These are phyloP conservation scores for Paraphaeosphaeria minitans DNA, from an alignment of 2,329 filamentous ascomycete species.

Conservation along the genomic window DNA sequence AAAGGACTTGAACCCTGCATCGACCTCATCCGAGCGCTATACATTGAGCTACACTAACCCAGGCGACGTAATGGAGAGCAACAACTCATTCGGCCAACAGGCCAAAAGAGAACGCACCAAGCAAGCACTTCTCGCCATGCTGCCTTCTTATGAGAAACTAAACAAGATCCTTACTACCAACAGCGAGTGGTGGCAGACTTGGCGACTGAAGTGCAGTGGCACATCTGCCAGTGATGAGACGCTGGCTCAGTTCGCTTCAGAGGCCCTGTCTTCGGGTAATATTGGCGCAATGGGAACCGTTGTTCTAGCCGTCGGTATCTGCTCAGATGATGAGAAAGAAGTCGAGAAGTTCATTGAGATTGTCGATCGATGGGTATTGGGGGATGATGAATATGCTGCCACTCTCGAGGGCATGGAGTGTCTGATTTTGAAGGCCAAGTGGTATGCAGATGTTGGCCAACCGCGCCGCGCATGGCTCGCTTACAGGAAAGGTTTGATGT, in stretches of 20 bases:
- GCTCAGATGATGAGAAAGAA: conserved; percentile 48
- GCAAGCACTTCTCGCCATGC: conserved; percentile 39
- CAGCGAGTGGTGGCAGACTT: conserved; percentile 51
- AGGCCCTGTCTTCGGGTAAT: conserved; percentile 51
- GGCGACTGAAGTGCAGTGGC: conserved; percentile 50
- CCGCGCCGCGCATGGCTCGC: conserved; percentile 61
- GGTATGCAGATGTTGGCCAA: conserved; percentile 60
- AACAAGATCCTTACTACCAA: conserved; percentile 42
- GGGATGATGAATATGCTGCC: conserved; percentile 57
- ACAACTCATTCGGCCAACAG: conserved; percentile 24
- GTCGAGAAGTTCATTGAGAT: conserved; percentile 54
- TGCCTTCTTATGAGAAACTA: conserved; percentile 44
- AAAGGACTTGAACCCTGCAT: conserved; percentile 21
- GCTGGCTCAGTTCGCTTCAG: conserved; percentile 50
- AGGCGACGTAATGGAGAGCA: conserved; percentile 31
- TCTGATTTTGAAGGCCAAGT: conserved; percentile 57
- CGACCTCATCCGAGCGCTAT: conserved; percentile 28
- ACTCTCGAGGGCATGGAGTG: conserved; percentile 61
- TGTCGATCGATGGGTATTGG: conserved; percentile 55
- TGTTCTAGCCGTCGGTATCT: conserved; percentile 47
- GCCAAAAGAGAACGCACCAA: conserved; percentile 45
- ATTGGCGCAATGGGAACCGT: conserved; percentile 46
- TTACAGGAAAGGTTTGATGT: conserved; percentile 57
- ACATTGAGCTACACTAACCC: conserved; percentile 39
- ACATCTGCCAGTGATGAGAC: conserved; percentile 47